Base-by-base conservation (phyloP, 495 filamentous ascomycete genomes). In the Aspergillus haitiensis region DNA sequence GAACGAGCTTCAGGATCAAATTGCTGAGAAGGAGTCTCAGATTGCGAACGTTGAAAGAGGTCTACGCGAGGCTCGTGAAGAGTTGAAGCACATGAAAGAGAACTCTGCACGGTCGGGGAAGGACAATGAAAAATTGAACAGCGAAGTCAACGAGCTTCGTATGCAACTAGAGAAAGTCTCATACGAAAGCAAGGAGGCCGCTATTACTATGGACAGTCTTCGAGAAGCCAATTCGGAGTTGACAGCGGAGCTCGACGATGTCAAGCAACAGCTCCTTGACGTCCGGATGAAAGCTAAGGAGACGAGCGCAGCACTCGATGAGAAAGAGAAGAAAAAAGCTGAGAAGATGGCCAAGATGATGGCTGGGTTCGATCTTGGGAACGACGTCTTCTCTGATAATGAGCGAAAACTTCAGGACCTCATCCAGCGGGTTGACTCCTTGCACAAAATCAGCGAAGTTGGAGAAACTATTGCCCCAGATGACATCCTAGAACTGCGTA, bases 271-370 rank as follows among this genome's bases (percentile, higher is more conserved):
- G 64, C 87, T 98, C 55, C 81, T 98, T 4, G 92, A 98, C 74
- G 89, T 93, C 34, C 91, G 91, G 74, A 95, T 98, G 90, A 90
- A 84, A 64, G 92, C 93, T 50, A 94, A 92, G 78, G 95, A 97
- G 75, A 96, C 90, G 5, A 88, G 84, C 33, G 90, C 90, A 2
- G 88, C 87, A 12, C 70, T 93, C 3, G 92, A 97, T 65, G 94
- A 97, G 75, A 98, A 98, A 79, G 94, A 98, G 74, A 93, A 91
- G 81, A 93, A 92, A 80, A 98, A 98, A 80, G 90, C 91, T 6
- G 94, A 98, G 77, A 91, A 92, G 70, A 98, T 98, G 94, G 94
- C 94, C 32, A 91, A 97, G 83, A 98, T 98, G 94, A 97, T 98
- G 93, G 93, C 94, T 50, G 90, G 93, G 6, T 97, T 98, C 62